phyloP scores from a whole-genome alignment of 2,329 filamentous ascomycete species.

The Sporothrix inflata region DNA sequence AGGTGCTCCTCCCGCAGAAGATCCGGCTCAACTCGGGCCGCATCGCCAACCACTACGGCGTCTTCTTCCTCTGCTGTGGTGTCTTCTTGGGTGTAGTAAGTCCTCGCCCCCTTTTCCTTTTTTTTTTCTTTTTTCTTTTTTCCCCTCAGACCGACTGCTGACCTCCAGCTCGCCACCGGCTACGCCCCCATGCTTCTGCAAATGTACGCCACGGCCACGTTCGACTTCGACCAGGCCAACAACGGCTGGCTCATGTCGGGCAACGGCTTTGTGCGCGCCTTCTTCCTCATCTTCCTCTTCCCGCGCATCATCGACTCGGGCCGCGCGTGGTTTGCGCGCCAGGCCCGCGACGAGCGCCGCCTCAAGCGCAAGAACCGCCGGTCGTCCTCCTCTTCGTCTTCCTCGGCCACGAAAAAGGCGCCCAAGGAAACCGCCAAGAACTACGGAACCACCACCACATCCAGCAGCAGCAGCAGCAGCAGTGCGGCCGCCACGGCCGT shows the following conservation, averaged over 20 bases:
- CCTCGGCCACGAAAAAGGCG: background rate
- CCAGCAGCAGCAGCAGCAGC: background rate
- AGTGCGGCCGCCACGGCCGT: background rate
- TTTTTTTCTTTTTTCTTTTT: background rate
- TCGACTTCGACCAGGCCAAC: constrained; percentile 58
- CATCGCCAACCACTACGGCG: constrained; percentile 60
- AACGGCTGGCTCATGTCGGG: constrained; percentile 62
- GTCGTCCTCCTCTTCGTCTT: background rate
- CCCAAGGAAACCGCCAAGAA: background rate
- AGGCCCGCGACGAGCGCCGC: constrained; percentile 10
- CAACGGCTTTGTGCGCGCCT: constrained; percentile 57
- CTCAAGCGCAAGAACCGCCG: constrained; percentile 8
- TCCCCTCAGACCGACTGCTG: background rate
- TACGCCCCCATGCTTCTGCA: constrained; percentile 67
- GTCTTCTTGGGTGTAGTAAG: constrained; percentile 67
- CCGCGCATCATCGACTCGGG: constrained; percentile 52
- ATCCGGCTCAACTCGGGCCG: constrained; percentile 56
- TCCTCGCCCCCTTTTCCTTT: constrained; percentile 25
- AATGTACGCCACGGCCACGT: constrained; percentile 60
- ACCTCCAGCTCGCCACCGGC: constrained; percentile 61
- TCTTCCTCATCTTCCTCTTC: constrained; percentile 60
- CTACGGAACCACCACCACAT: background rate
- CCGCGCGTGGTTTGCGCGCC: constrained; percentile 37
- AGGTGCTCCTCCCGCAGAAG: constrained; percentile 62
- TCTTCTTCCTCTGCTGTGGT: constrained; percentile 65